These are phyloP conservation scores for Calocera cornea DNA, from an alignment of 768 basidiomycete species.

Conservation along the genomic window DNA sequence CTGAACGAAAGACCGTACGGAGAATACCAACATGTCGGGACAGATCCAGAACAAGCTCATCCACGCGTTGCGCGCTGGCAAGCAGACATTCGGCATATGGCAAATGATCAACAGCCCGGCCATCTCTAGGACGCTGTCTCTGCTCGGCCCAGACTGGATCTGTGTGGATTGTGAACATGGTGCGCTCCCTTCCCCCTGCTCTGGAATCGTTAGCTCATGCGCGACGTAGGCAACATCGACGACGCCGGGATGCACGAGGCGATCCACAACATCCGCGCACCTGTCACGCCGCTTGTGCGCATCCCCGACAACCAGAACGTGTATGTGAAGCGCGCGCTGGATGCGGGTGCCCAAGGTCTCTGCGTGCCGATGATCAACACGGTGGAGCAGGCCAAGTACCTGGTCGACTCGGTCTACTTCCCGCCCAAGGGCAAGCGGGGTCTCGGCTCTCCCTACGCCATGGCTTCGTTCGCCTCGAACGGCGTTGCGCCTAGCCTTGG, in stretches of 20 bases:
- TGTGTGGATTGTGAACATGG: slow-evolving; percentile 19
- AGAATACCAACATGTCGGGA: not conserved
- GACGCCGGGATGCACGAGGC: slow-evolving; percentile 18
- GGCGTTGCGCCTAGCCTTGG: slow-evolving; percentile 16
- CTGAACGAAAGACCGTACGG: not conserved
- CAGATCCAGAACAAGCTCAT: not conserved
- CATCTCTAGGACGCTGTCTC: slow-evolving; percentile 6
- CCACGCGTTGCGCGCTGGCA: slow-evolving; percentile 1
- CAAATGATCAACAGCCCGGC: slow-evolving; percentile 2
- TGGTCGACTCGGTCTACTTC: slow-evolving; percentile 24
- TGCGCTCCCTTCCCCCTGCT: not conserved
- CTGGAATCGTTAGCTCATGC: not conserved
- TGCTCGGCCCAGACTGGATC: slow-evolving; percentile 11
- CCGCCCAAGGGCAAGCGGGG: slow-evolving; percentile 24
- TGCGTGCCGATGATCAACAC: slow-evolving; percentile 25
- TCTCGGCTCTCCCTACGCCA: slow-evolving; percentile 25
- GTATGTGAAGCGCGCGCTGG: slow-evolving; percentile 27
- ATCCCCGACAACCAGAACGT: slow-evolving; percentile 22
- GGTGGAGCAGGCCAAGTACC: slow-evolving; percentile 21
- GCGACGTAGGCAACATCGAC: slow-evolving; percentile 12
- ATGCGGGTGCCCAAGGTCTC: slow-evolving; percentile 26
- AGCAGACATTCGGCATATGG: slow-evolving; percentile 1
- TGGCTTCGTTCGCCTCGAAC: slow-evolving; percentile 19
- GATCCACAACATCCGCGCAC: slow-evolving; percentile 17
- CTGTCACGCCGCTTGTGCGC: slow-evolving; percentile 24